These are phyloP conservation scores for Xerocomus minutiporus DNA, from an alignment of 1,284 basidiomycete species.

Conservation along the genomic window DNA sequence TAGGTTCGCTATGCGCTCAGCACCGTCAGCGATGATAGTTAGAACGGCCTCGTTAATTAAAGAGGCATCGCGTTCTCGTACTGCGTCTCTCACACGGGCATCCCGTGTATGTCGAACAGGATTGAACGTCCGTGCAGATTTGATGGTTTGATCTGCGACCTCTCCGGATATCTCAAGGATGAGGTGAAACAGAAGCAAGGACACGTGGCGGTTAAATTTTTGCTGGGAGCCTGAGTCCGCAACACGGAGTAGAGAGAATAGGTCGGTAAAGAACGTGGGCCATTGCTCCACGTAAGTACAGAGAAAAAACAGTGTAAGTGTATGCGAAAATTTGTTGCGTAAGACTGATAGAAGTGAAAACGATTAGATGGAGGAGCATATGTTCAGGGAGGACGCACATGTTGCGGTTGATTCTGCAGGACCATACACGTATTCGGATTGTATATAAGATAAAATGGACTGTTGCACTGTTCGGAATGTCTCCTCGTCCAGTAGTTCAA, in stretches of 20 bases:
- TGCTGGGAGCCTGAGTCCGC: slow-evolving; percentile 50
- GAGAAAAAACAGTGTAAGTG: slow-evolving; percentile 92
- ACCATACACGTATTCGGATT: slow-evolving; percentile 75
- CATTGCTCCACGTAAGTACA: slow-evolving; percentile 83
- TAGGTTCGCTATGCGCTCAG: slow-evolving; percentile 54
- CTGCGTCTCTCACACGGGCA: slow-evolving; percentile 80
- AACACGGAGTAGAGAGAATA: slow-evolving; percentile 71
- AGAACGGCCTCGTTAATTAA: slow-evolving; percentile 86
- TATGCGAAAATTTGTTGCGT: slow-evolving; percentile 97
- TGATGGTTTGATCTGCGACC: slow-evolving; percentile 87
- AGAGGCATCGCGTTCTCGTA: slow-evolving; percentile 84
- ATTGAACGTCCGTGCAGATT: slow-evolving; percentile 72
- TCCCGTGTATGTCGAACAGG: slow-evolving; percentile 73
- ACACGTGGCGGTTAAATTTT: slow-evolving; percentile 74
- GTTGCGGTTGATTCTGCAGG: slow-evolving; percentile 67
- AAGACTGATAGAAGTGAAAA: slow-evolving; percentile 50
- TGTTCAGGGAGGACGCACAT: slow-evolving; percentile 48
- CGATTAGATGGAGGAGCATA: slow-evolving; percentile 7
- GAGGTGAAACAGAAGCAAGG: slow-evolving; percentile 82
- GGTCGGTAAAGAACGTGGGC: slow-evolving; percentile 76
- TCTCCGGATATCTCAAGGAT: slow-evolving; percentile 90
- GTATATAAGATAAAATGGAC: slow-evolving; percentile 69
- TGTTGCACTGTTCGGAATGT: slow-evolving; percentile 68
- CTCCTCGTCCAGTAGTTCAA: slow-evolving; percentile 65
- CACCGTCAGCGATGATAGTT: slow-evolving; percentile 74